phyloP scores from a whole-genome alignment of 75 land plant species.

The Selaginella tamariscina region DNA sequence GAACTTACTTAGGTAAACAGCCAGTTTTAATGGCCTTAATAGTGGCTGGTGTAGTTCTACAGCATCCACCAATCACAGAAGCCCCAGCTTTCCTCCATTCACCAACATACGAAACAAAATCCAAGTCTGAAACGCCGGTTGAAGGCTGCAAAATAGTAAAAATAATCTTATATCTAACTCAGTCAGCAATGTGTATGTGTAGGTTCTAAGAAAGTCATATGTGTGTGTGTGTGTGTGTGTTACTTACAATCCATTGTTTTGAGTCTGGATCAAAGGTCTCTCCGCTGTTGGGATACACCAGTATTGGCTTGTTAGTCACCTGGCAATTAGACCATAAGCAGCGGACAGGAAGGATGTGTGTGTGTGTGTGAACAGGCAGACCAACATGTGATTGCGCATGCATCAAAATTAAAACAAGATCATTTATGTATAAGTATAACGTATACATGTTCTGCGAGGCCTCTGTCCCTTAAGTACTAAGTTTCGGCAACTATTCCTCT shows the following conservation, averaged over 20 bases:
- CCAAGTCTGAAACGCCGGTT: constrained; percentile 78
- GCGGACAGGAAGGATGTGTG: too few species aligned
- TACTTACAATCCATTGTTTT: constrained; percentile 87
- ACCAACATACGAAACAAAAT: constrained; percentile 78
- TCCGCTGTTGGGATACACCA: constrained; percentile 93
- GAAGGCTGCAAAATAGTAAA: constrained; percentile 47
- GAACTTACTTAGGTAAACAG: too few species aligned
- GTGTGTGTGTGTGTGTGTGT: neutral
- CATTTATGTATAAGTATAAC: too few species aligned
- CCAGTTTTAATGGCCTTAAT: constrained; percentile 49
- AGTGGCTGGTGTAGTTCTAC: constrained; percentile 84
- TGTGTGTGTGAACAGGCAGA: too few species aligned
- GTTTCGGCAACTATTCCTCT: too few species aligned
- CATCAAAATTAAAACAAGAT: neutral
- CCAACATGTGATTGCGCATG: neutral
- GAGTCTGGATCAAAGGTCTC: constrained; percentile 64
- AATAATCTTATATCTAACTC: neutral
- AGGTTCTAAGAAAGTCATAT: neutral
- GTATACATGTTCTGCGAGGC: too few species aligned
- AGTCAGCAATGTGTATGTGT: too few species aligned
- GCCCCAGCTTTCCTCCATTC: constrained; percentile 84
- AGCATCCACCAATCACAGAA: constrained; percentile 83
- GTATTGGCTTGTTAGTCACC: constrained; percentile 72
- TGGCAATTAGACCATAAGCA: too few species aligned
- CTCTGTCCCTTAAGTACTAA: too few species aligned